A percentile compares a stretch with the other conserved stretches of the same genome.
phyloP scores from a whole-genome alignment of 257 asterid species.

The Marsdenia floribunda region DNA sequence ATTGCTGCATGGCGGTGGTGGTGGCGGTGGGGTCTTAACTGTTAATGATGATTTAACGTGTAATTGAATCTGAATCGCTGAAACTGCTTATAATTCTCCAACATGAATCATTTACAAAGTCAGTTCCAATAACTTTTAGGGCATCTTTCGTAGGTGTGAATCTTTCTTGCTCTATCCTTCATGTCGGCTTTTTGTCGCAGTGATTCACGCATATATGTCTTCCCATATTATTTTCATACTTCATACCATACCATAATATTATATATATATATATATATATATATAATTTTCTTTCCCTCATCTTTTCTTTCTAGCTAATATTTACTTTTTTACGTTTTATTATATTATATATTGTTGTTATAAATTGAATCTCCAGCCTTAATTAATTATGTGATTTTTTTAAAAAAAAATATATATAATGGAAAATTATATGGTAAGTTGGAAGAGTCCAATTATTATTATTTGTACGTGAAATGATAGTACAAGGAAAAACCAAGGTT shows the following conservation, averaged over 20 bases:
- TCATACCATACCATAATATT: too few species aligned
- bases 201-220: constrained; percentile 17
- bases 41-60: constrained; percentile 28
- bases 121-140: constrained; percentile 34
- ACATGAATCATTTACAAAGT: constrained; percentile 27
- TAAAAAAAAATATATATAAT: too few species aligned
- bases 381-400: too few species aligned
- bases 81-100: constrained; percentile 22
- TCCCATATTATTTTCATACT: too few species aligned
- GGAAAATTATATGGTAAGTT: neutral
- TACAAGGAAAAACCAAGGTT: neutral
- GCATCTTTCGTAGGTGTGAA: constrained; percentile 21
- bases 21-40: neutral
- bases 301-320: neutral
- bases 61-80: constrained; percentile 15
- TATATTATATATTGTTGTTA: too few species aligned
- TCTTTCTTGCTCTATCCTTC: constrained; percentile 9
- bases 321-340: neutral
- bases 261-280: too few species aligned
- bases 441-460: neutral
- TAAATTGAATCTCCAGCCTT: too few species aligned
- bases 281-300: too few species aligned
- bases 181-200: constrained; percentile 22
- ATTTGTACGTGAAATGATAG: neutral
- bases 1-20: too few species aligned